Base-by-base conservation (phyloP, 2,329 filamentous ascomycete genomes). In the Zymoseptoria crescenta region DNA sequence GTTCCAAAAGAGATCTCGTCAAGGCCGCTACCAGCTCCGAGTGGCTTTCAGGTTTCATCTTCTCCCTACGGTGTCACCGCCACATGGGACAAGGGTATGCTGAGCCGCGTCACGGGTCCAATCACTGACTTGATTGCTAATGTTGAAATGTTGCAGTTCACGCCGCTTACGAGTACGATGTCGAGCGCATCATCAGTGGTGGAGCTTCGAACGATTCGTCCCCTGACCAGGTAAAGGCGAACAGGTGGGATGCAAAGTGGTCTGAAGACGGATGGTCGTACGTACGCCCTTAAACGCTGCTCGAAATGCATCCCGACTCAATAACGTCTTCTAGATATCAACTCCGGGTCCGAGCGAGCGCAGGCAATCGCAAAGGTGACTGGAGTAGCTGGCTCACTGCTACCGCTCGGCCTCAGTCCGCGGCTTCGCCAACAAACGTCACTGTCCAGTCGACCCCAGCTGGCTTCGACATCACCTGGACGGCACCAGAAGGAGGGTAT, bases 131-230 rank as follows among this genome's bases (percentile, higher is more conserved):
- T 5, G 5, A 5, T 6, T 45, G 35, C 13, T 45, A n/a, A 45
- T 6, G 3, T 21, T 35, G 4, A 27, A 8, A 20, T 4, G 24
- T 45, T 8, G 16, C 20, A 54, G 59, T 60, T 16, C 62, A 59
- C 24, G 57, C 59, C 16, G 57, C 56, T 8, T 57, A 59, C 28
- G 57, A 62, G n/a, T 50, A 60, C 52, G 59, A 57, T 30, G 35
- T 51, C n/a, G 56, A 57, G 50, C 52, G 52, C 9, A 51, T 35
- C 16, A 29, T 57, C 49, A 57, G 54, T 16, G 50, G 30, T 29
- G 35, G 27, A 10, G 19, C 49, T 13, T 10, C 28, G 16, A 24
- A 52, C 21, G 41, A 57, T 13, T 54, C 52, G 8, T 57, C 56
- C 19, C 49, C 56, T 2, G 48, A 35, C 1, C 35, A 52, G 13